Base-by-base conservation (phyloP, 2,329 filamentous ascomycete species). In the Aureobasidium sp. region DNA sequence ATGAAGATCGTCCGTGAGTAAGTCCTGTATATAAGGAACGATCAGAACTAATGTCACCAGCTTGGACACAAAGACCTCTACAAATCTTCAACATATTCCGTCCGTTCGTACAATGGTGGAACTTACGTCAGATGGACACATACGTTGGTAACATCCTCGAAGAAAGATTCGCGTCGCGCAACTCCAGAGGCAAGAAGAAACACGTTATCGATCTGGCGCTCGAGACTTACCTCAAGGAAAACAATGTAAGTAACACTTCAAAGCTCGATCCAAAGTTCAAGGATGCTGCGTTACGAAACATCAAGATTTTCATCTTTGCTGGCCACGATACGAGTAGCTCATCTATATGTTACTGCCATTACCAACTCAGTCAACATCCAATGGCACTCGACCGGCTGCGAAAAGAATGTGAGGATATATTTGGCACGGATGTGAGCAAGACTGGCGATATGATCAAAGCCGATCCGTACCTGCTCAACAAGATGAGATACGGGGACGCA, bases 341-440 rank as follows among this genome's bases (percentile, higher is more conserved):
- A n/a, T 67, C 70, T 1, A 70, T 74, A 61, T 69, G 68, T 62
- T 78, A 75, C 64, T 70, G 70, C 24, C 71, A 73, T 62, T 75
- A 78, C 67, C 72, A 76, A 35, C 72, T 78, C 4, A 70, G 71
- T 39, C 68, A 70, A 33, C 62, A 74, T 50, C 73, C 73, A 1
- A 62, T 68, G 7, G 68, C 68, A 19, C 68, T 76, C 31, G 66
- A 65, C 3, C 70, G 70, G 3, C 71, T 81, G 33, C 70, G 75
- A 27, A 69, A 73, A 24, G 83, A 86, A 67, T 80, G 82, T 65
- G 78, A 82, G 65, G 70, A 71, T 2, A 73, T 85, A n/a, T 78
- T 84, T 45, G 78, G 80, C 12, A 66, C 72, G 3, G 69, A 69
- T 8, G 73, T 74, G 0, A 66, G 72, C 5, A 68, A 69, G 5